These are phyloP conservation scores for Raphanus hybrid DNA, from an alignment of 441 rosid species.

Conservation along the genomic window DNA sequence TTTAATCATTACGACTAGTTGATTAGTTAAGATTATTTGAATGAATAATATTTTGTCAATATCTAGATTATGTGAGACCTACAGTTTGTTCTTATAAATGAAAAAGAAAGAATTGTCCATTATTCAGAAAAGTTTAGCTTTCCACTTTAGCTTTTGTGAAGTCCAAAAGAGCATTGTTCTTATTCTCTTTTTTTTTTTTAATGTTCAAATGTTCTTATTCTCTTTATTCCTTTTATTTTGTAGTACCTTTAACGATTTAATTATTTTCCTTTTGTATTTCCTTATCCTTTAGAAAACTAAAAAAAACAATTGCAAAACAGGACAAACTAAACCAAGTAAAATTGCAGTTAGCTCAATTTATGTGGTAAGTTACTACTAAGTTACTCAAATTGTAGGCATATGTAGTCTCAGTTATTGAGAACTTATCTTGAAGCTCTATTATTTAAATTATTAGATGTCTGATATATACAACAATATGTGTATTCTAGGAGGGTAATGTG, in stretches of 20 bases:
- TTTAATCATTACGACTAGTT: too few species aligned
- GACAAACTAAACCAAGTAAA: neutral
- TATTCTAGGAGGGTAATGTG: too few species aligned
- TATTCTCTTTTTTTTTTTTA: slow-evolving; percentile 20
- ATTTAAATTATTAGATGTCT: too few species aligned
- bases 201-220: neutral
- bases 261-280: too few species aligned
- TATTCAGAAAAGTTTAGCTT: slow-evolving; percentile 1
- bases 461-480: too few species aligned
- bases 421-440: neutral
- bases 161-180: slow-evolving; percentile 39
- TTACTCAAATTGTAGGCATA: neutral
- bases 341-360: neutral
- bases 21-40: neutral
- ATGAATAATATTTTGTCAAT: neutral
- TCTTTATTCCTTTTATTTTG: neutral
- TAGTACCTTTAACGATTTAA: neutral
- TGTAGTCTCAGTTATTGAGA: neutral
- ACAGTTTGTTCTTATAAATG: slow-evolving; percentile 26
- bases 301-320: neutral
- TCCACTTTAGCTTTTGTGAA: slow-evolving; percentile 30
- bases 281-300: neutral
- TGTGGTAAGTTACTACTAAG: too few species aligned
- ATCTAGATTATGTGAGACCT: slow-evolving; percentile 33
- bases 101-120: slow-evolving; percentile 10